Percentiles rank a stretch among this genome's conserved stretches.
These are phyloP conservation scores for Onygenales sp. DNA, from an alignment of 2,329 filamentous ascomycete genomes.

Conservation along the genomic window DNA sequence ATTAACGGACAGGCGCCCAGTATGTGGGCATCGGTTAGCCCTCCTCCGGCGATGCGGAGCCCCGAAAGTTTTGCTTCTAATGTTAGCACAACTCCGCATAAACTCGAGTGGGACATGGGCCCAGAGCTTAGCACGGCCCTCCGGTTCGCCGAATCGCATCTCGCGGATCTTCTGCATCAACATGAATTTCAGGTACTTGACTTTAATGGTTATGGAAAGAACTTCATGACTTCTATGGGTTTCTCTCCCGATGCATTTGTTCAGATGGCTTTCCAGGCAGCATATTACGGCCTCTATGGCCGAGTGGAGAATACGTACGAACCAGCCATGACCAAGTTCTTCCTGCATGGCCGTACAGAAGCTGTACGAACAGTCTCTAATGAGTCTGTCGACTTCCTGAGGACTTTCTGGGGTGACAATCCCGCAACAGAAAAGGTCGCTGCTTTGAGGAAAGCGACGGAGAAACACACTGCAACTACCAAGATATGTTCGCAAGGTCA, in stretches of 20 bases:
- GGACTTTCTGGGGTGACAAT: slow-evolving; percentile 90
- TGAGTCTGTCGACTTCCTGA: slow-evolving; percentile 79
- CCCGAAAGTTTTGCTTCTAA: slow-evolving; percentile 72
- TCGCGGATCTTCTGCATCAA: slow-evolving; percentile 90
- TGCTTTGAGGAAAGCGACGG: slow-evolving; percentile 70
- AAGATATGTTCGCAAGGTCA: slow-evolving; percentile 80
- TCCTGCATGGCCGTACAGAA: slow-evolving; percentile 87
- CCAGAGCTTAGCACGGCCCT: slow-evolving; percentile 85
- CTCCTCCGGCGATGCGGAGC: slow-evolving; percentile 85
- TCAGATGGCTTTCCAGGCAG: slow-evolving; percentile 97
- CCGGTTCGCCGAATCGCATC: slow-evolving; percentile 86
- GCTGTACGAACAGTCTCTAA: slow-evolving; percentile 78
- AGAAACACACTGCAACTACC: slow-evolving; percentile 71
- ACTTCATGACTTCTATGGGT: slow-evolving; percentile 93
- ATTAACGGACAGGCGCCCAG: slow-evolving; percentile 92
- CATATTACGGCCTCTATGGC: slow-evolving; percentile 94
- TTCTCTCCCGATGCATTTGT: slow-evolving; percentile 97
- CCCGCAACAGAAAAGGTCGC: slow-evolving; percentile 76
- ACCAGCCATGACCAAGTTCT: slow-evolving; percentile 95
- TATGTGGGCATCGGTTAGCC: slow-evolving; percentile 82
- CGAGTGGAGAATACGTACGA: slow-evolving; percentile 93
- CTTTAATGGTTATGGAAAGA: slow-evolving; percentile 84
- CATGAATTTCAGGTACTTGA: slow-evolving; percentile 93
- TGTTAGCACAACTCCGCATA: slow-evolving; percentile 87
- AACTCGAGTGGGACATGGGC: slow-evolving; percentile 94